phyloP scores from a whole-genome alignment of 257 asterid genomes.

The Galeopsis tetrahit region DNA sequence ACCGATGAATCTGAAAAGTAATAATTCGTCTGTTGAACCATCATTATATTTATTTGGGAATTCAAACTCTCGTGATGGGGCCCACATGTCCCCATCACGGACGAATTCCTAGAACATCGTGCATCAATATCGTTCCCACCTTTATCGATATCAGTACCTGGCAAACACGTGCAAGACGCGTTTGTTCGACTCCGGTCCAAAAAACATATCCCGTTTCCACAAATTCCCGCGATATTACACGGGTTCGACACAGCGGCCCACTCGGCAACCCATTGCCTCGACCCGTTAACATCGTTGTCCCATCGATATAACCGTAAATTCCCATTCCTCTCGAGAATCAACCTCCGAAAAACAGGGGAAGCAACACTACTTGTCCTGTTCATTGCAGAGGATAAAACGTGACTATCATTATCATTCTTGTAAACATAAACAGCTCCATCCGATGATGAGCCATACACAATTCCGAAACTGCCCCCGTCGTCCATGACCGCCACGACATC shows the following conservation, averaged over 20 bases:
- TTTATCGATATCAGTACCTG: constrained; percentile 49
- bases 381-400: constrained; percentile 47
- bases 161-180: constrained; percentile 72
- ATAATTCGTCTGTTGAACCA: constrained; percentile 65
- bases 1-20: constrained; percentile 70
- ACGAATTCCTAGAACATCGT: constrained; percentile 51
- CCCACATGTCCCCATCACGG: constrained; percentile 58
- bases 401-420: constrained; percentile 72
- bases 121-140: constrained; percentile 28
- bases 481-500: constrained; percentile 69
- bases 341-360: constrained; percentile 52
- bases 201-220: constrained; percentile 80
- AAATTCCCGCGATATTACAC: constrained; percentile 78
- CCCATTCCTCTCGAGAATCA: constrained; percentile 73
- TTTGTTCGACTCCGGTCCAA: constrained; percentile 71
- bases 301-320: constrained; percentile 77
- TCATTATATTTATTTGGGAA: constrained; percentile 48
- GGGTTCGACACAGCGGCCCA: constrained; percentile 95
- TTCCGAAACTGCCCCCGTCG: constrained; percentile 80
- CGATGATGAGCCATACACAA: constrained; percentile 66
- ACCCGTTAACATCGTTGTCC: constrained; percentile 81
- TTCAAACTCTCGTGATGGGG: constrained; percentile 48
- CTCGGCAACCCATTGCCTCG: constrained; percentile 84
- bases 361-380: constrained; percentile 47
- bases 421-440: constrained; percentile 81